Percentiles rank a stretch among this genome's conserved stretches.
Conservation (phyloP, 2,329 filamentous ascomycete species). For the Alternaria arborescens region DNA sequence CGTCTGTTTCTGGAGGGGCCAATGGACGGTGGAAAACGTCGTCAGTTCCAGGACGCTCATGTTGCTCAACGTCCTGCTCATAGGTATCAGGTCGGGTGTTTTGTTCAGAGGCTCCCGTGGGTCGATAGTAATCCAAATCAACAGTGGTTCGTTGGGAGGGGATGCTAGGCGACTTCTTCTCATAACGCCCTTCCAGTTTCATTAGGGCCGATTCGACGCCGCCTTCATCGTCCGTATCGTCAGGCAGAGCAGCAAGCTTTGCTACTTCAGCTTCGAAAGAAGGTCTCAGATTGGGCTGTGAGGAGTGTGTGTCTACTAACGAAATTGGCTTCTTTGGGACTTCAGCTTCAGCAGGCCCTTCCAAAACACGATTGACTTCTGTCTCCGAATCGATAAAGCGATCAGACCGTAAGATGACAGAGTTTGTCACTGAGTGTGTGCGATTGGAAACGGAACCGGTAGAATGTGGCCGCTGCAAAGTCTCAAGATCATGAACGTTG, state of each 20-base stretch:
- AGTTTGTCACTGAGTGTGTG: slow-evolving; percentile 52
- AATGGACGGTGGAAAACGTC: slow-evolving; percentile 39
- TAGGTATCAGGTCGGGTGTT: slow-evolving; percentile 29
- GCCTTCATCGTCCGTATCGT: slow-evolving; percentile 78
- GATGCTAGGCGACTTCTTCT: slow-evolving; percentile 55
- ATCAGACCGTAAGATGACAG: slow-evolving; percentile 46
- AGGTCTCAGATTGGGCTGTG: slow-evolving; percentile 63
- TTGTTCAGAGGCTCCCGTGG: slow-evolving; percentile 28
- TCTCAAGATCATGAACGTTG: slow-evolving; percentile 57
- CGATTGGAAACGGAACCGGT: slow-evolving; percentile 58
- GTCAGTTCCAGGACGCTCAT: slow-evolving; percentile 31
- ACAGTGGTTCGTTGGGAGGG: slow-evolving; percentile 30
- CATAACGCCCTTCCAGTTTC: slow-evolving; percentile 89
- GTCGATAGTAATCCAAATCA: slow-evolving; percentile 34
- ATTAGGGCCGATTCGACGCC: slow-evolving; percentile 91
- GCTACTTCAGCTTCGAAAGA: slow-evolving; percentile 92
- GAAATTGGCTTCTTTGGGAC: slow-evolving; percentile 47
- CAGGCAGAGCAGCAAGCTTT: slow-evolving; percentile 85
- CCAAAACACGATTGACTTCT: slow-evolving; percentile 15
- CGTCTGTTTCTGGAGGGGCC: slow-evolving; percentile 32
- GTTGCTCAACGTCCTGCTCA: slow-evolving; percentile 31
- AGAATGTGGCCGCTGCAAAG: slow-evolving; percentile 56
- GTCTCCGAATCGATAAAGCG: slow-evolving; percentile 33
- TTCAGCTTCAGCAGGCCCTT: slow-evolving; percentile 22
- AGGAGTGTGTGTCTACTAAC: slow-evolving; percentile 62